Conservation (phyloP, 768 basidiomycete species). For the Russula vinacea region DNA sequence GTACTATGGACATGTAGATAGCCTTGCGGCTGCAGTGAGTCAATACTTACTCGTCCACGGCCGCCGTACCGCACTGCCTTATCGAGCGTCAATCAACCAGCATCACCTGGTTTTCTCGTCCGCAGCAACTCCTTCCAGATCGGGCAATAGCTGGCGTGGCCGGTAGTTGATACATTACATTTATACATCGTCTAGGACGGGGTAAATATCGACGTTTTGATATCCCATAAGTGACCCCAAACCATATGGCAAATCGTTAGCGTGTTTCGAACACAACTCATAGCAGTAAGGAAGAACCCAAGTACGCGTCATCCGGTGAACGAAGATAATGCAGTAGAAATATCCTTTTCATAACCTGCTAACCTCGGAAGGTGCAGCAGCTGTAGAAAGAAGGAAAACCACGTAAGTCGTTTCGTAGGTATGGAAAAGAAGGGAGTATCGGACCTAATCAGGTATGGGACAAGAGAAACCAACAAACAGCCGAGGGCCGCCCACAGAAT, state of each 20-base stretch:
- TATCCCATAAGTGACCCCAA: slow-evolving; percentile 21
- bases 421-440: slow-evolving; percentile 30
- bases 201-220: slow-evolving; percentile 18
- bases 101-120: background rate
- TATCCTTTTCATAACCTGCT: slow-evolving; percentile 1
- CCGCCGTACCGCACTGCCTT: background rate
- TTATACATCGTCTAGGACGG: slow-evolving; percentile 18
- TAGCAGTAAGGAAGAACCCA: background rate
- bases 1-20: background rate
- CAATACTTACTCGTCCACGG: background rate
- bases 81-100: background rate
- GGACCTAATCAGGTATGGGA: slow-evolving; percentile 78
- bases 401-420: background rate
- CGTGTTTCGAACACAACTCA: slow-evolving; percentile 19
- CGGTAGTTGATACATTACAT: slow-evolving; percentile 26
- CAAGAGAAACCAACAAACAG: slow-evolving; percentile 57
- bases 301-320: background rate
- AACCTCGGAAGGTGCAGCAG: slow-evolving; percentile 79
- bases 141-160: background rate
- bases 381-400: slow-evolving; percentile 38
- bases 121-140: background rate
- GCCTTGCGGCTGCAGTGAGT: slow-evolving; percentile 5
- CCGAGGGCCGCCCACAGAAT: slow-evolving; percentile 75
- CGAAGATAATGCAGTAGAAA: background rate
- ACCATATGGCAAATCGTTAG: slow-evolving; percentile 12